Conservation (phyloP, 2,329 filamentous ascomycete species). For the Mycogone perniciosa region DNA sequence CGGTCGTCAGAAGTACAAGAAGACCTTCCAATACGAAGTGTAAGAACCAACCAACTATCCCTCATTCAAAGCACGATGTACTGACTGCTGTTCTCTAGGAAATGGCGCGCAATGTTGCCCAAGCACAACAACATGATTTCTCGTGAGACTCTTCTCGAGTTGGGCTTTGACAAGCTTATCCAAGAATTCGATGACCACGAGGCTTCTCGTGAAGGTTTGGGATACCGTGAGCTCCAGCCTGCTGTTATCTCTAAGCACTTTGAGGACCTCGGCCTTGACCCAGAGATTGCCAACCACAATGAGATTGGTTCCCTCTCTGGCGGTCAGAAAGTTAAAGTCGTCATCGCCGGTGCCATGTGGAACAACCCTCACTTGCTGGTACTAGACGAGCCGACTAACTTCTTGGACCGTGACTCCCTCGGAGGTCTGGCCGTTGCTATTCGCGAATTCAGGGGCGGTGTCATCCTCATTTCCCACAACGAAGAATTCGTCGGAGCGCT, state of each 20-base stretch:
- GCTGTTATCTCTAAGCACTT: slow-evolving; percentile 97
- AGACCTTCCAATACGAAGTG: slow-evolving; percentile 97
- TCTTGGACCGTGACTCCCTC: slow-evolving; percentile 95
- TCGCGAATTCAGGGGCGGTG: slow-evolving; percentile 94
- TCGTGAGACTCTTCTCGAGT: slow-evolving; percentile 79
- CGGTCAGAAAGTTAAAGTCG: slow-evolving; percentile 98
- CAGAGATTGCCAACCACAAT: slow-evolving; percentile 98
- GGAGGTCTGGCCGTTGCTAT: slow-evolving; percentile 97
- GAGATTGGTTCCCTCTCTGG: slow-evolving; percentile 93
- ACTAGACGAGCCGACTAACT: slow-evolving; percentile 97
- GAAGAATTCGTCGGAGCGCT: slow-evolving; percentile 97
- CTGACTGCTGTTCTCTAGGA: slow-evolving; percentile 39
- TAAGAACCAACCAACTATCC: slow-evolving; percentile 35
- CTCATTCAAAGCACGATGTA: background rate
- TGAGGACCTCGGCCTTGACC: slow-evolving; percentile 90
- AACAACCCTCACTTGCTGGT: slow-evolving; percentile 98
- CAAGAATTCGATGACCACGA: slow-evolving; percentile 99
- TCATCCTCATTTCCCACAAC: slow-evolving; percentile 99
- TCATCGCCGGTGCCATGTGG: slow-evolving; percentile 94
- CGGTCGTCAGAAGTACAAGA: slow-evolving; percentile 97
- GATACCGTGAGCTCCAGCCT: slow-evolving; percentile 88
- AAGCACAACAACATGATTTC: slow-evolving; percentile 93
- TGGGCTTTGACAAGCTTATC: slow-evolving; percentile 86
- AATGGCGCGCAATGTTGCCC: slow-evolving; percentile 83
- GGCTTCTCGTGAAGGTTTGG: slow-evolving; percentile 94